Base-by-base conservation (phyloP, 495 filamentous ascomycete species). In the Lasiosphaeria miniovina region DNA sequence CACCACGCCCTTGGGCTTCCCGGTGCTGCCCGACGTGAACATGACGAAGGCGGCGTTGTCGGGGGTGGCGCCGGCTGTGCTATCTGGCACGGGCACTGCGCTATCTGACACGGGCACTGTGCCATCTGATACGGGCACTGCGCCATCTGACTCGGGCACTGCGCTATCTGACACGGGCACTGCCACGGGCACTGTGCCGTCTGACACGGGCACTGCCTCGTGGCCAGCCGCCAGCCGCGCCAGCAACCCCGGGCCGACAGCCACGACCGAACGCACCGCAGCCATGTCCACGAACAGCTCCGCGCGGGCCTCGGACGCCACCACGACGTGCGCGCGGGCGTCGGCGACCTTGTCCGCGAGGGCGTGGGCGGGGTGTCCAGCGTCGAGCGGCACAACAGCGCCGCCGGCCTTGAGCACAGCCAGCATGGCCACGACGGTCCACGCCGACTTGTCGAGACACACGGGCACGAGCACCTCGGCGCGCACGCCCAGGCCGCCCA, bases 401-500 rank as follows among this genome's bases (percentile, higher is more conserved):
- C 65, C 78, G 10, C 80, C 80, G 6, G 79, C 69, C 48, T 76
- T 77, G 40, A 81, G 50, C 11, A 80, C 62, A 6, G 69, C 80
- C 6, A 83, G 57, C 14, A 76, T 71, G 15, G 77, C 67, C 12
- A 82, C 73, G 11, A 75, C 53, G 15, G 69, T 67, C 76, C 74
- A 75, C 17, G 67, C 55, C n/a, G 79, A 82, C 60, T 82, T 83
- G 52, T 82, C 75, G 9, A 82, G 68, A 57, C 69, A 76, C 0
- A 88, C 61, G 8, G 82, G 82, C 4, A 87, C 79, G 6, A 83
- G 53, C 0, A 66, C 67, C 41, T 83, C 81, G 3, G 74, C 76
- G 1, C 75, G 71, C 36, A 87, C 76, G 12, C 83, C 82, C 14
- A 74, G 68, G 2, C 36, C 55, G 35, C 69, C 62, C 8, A 84